Percentiles rank a stretch among this genome's conserved stretches.
phyloP scores from a whole-genome alignment of 352 stramenopile species.

The Phytophthora sp. region DNA sequence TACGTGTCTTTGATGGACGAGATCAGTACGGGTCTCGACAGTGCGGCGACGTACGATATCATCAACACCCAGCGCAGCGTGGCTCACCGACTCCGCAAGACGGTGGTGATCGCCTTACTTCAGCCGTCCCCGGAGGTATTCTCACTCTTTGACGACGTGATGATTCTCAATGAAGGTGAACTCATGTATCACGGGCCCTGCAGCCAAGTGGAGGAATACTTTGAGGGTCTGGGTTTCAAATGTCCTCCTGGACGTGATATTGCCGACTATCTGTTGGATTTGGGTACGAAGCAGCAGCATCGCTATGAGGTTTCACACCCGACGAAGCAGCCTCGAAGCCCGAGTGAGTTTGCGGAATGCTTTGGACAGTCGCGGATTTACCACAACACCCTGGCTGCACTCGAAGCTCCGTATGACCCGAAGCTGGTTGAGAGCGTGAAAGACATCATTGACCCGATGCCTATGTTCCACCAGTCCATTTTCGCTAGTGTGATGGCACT shows the following conservation, averaged over 20 bases:
- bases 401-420: slow-evolving; percentile 25
- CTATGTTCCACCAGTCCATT: slow-evolving; percentile 59
- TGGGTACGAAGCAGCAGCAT: slow-evolving; percentile 36
- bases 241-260: slow-evolving; percentile 37
- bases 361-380: slow-evolving; percentile 46
- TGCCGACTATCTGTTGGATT: slow-evolving; percentile 35
- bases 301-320: slow-evolving; percentile 18
- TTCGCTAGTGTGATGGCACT: slow-evolving; percentile 65
- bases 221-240: slow-evolving; percentile 40
- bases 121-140: slow-evolving; percentile 91
- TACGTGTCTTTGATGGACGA: slow-evolving; percentile 86
- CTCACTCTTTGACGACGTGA: slow-evolving; percentile 68
- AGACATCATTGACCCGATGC: slow-evolving; percentile 20
- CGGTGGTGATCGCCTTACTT: slow-evolving; percentile 66
- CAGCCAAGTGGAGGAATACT: slow-evolving; percentile 32
- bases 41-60: slow-evolving; percentile 37
- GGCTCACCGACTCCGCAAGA: slow-evolving; percentile 28
- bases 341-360: slow-evolving; percentile 16
- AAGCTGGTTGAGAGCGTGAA: slow-evolving; percentile 11
- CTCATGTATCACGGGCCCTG: slow-evolving; percentile 73
- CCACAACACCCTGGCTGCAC: slow-evolving; percentile 28
- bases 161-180: slow-evolving; percentile 46
- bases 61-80: slow-evolving; percentile 28
- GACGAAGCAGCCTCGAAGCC: slow-evolving; percentile 16
- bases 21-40: slow-evolving; percentile 65